These are phyloP conservation scores for Epichloe hybrida DNA, from an alignment of 2,329 filamentous ascomycete genomes.

Conservation along the genomic window DNA sequence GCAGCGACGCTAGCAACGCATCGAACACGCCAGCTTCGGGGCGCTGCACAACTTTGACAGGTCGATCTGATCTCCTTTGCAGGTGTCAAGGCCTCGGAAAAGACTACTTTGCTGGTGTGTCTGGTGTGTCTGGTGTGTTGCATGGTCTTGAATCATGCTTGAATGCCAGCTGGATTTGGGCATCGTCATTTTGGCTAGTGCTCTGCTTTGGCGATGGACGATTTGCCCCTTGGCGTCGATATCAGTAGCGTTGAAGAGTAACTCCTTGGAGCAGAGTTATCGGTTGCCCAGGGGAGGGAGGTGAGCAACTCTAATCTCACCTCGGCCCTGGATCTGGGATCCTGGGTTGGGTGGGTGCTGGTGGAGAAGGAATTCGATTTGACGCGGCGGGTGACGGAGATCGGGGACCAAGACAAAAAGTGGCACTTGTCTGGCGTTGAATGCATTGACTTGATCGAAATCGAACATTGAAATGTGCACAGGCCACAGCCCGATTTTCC, in stretches of 20 bases:
- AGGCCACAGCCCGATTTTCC: background rate
- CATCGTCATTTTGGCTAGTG: background rate
- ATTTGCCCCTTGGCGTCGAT: background rate
- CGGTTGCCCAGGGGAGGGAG: background rate
- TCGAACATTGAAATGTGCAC: background rate
- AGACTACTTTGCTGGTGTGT: too few relatives aligned
- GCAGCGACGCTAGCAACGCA: background rate
- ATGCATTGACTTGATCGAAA: background rate
- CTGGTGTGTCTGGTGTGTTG: background rate
- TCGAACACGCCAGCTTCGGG: slow-evolving; percentile 1
- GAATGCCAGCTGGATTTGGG: background rate
- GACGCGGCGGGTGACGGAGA: too few relatives aligned
- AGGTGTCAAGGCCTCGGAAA: too few relatives aligned
- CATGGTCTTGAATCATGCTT: background rate
- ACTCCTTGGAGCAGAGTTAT: background rate
- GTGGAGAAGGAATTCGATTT: too few relatives aligned
- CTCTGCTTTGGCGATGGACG: background rate
- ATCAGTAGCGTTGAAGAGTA: too few relatives aligned
- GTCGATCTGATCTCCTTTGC: background rate
- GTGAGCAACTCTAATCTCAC: too few relatives aligned
- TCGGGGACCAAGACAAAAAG: too few relatives aligned
- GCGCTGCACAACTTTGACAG: background rate
- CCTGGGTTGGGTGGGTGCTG: too few relatives aligned
- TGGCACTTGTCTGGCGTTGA: background rate
- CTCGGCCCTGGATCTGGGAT: background rate